Evolutionary conservation across 1,139 yeast genomes (phyloP).

Genomic region (Debaryomyces subglobosus): DNA sequence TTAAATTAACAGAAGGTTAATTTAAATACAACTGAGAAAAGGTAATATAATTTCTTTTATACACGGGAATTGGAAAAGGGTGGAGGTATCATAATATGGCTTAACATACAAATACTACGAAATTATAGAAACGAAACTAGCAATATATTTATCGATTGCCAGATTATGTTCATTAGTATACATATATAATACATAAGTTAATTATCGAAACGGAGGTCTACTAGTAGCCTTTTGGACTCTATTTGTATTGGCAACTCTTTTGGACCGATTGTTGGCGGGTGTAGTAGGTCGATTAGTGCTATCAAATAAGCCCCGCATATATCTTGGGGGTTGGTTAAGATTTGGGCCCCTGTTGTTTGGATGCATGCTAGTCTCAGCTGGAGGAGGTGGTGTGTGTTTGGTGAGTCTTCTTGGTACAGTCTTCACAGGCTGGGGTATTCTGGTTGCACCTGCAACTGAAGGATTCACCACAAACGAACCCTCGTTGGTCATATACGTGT

Average conservation of each 20-base stretch:
- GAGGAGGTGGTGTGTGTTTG: background rate
- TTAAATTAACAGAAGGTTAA: conserved; percentile 21
- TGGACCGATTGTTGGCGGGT: conserved; percentile 6
- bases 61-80: background rate
- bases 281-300: conserved; percentile 1
- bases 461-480: conserved; percentile 29
- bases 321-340: conserved; percentile 49
- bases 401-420: conserved; percentile 3
- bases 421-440: conserved; percentile 20
- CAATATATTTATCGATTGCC: background rate
- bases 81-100: background rate
- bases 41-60: background rate
- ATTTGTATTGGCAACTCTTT: background rate
- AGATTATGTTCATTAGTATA: conserved; percentile 8
- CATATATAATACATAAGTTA: conserved; percentile 4
- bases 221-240: conserved; percentile 1
- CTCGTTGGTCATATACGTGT: conserved; percentile 26
- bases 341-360: conserved; percentile 31
- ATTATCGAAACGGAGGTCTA: conserved; percentile 28
- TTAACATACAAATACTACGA: background rate
- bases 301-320: conserved; percentile 45
- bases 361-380: background rate
- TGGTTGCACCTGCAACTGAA: conserved; percentile 11
- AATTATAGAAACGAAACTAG: background rate
- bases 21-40: background rate